Conservation (phyloP, 2,329 filamentous ascomycete genomes). For the Venturia asperata region DNA sequence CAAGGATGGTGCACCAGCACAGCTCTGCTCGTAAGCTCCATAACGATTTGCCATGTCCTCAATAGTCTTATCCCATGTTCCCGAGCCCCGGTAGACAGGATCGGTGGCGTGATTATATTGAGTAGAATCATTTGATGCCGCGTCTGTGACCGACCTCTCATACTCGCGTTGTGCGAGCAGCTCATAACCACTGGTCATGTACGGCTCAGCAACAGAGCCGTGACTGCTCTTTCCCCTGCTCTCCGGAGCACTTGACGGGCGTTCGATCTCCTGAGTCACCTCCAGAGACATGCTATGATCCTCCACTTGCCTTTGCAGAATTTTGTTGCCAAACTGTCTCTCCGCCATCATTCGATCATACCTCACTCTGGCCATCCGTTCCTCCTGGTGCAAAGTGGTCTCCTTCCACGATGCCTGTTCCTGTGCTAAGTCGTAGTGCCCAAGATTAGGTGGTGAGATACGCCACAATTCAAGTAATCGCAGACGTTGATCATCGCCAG, state of each 20-base stretch:
- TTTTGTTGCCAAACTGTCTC: slow-evolving; percentile 6
- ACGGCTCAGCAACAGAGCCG: slow-evolving; percentile 57
- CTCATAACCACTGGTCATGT: slow-evolving; percentile 78
- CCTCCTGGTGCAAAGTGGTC: slow-evolving; percentile 49
- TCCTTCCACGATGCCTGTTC: slow-evolving; percentile 52
- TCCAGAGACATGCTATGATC: neutral
- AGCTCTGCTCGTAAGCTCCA: slow-evolving; percentile 51
- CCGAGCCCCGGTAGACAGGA: slow-evolving; percentile 55
- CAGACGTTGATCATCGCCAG: slow-evolving; percentile 62
- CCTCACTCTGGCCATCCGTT: slow-evolving; percentile 50
- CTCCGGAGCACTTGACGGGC: slow-evolving; percentile 8
- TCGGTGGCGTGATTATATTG: slow-evolving; percentile 55
- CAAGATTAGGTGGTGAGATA: slow-evolving; percentile 59
- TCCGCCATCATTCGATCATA: slow-evolving; percentile 45
- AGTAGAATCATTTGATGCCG: slow-evolving; percentile 28
- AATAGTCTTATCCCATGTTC: slow-evolving; percentile 37
- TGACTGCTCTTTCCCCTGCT: neutral
- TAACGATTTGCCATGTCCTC: slow-evolving; percentile 61
- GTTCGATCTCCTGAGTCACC: slow-evolving; percentile 5
- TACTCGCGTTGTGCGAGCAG: slow-evolving; percentile 58
- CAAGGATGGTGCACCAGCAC: slow-evolving; percentile 42
- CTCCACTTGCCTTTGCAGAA: slow-evolving; percentile 3
- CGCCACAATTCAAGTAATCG: slow-evolving; percentile 79
- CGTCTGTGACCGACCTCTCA: slow-evolving; percentile 41
- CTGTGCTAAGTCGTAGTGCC: slow-evolving; percentile 49